Base-by-base conservation (phyloP, 306 rosid species). In the Parietaria judaica region DNA sequence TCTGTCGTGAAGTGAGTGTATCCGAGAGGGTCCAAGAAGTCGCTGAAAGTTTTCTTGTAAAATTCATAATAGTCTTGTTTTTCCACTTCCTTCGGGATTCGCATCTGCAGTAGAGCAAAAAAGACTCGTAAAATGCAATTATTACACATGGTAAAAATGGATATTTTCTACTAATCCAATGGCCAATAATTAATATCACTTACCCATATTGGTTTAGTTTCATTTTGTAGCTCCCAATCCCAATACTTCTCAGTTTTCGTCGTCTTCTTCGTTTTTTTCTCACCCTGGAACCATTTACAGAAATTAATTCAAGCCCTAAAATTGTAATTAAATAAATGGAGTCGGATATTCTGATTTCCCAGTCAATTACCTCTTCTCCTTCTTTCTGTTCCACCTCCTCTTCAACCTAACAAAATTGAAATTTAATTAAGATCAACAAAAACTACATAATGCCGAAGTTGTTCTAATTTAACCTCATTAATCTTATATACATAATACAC, bases 131-230 rank as follows among this genome's bases (percentile, higher is more conserved):
- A 41, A 41, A 41, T 41, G 45, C 45, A 5, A 41, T 41, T 41
- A 5, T 41, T 8, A 41, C 9, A 41, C 6, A 41, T 3, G 9
- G 6, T 41, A 5, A 41, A 41, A 41, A 0, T 41, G 6, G 45
- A 41, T 41, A 5, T 41, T 41, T 41, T 8, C 9, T 41, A 11
- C 53, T 4, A 49, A n/a, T 3, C 53, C 53, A 23, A 23, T 23
- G 31, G 31, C 4, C 15, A 49, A 1, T n/a, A 49, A 1, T 7
- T n/a, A n/a, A 11, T 11, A 9, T n/a, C 34, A 81, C 99, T 82
- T 77, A 88, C 99, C 99, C 99, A 94, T 61, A 94, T 83, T 69
- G 99, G 97, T 78, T 94, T 88, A 45, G 99, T 88, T 74, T 88
- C 97, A 63, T 94, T 94, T 64, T 88, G 79, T 67, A 94, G 73